Base-by-base conservation (phyloP, 2,329 filamentous ascomycete species). In the Geosmithia morbida region DNA sequence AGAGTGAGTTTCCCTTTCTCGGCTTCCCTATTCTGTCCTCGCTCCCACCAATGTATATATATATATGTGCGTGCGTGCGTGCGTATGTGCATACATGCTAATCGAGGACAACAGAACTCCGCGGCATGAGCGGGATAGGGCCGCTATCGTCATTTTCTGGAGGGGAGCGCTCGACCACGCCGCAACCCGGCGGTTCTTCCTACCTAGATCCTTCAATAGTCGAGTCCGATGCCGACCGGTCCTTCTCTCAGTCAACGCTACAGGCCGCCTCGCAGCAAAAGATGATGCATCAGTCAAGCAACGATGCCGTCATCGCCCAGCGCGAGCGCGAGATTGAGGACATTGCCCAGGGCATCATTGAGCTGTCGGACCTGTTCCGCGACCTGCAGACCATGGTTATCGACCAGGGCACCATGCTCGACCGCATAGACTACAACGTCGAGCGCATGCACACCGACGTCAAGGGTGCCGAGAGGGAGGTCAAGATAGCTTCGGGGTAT, bases 351-450 rank as follows among this genome's bases (percentile, higher is more conserved):
- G 90, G 92, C 49, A 97, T 98, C 64, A 97, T 98, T 58, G 90
- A 97, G 61, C 71, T 98, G 7, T 87, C 90, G 3, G 92, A 96
- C 61, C 87, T 98, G 46, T 98, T 98, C 69, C 87, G 94, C 51
- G 92, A 98, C 58, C 70, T 98, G 29, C 92, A 98, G 65, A 83
- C 75, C 44, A 97, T 98, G 89, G 87, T 94, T 55, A 89, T 94
- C 54, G 85, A 92, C 59, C 85, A 92, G 63, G 87, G 87, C 47
- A 92, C 87, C 14, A 85, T 94, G 76, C 74, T 95, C 19, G 89
- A 94, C 64, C 83, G 92, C 58, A 94, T 94, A 57, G 94, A 98
- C 65, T 98, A 96, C 68, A 98, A 98, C 57, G 88, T 98, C 47
- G 92, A 98, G 66, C 77, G 83, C 51, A 96, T 97, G 85, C 79